Evolutionary conservation across 192 early-diverging fungal genomes (phyloP).

Genomic region (Linnemannia zychae): DNA sequence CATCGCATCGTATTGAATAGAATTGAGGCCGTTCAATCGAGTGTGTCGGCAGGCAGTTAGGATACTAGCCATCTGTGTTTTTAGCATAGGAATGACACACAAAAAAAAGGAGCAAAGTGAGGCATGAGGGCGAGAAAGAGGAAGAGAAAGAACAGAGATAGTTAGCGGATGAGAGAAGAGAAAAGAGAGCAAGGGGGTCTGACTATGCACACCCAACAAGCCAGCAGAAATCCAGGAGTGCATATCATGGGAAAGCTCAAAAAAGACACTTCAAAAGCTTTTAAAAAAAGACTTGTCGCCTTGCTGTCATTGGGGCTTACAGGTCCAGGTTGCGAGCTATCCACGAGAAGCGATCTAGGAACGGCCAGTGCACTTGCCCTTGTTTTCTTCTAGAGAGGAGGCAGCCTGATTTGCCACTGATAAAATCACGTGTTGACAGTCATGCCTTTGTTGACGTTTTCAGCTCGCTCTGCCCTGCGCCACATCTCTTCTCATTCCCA

Average conservation of each 20-base stretch:
- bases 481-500: conserved; percentile 8
- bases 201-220: background rate
- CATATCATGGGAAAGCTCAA: background rate
- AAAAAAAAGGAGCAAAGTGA: background rate
- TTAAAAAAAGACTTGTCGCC: background rate
- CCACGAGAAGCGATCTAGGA: no score
- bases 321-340: no score
- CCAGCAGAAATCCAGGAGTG: background rate
- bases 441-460: background rate
- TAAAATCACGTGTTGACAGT: background rate
- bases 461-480: background rate
- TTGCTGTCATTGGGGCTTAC: background rate
- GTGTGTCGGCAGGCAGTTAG: background rate
- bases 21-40: background rate
- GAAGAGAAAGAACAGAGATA: background rate
- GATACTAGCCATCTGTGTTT: background rate
- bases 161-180: background rate
- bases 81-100: background rate
- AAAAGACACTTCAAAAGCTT: background rate
- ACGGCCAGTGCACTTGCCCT: no score
- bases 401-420: conserved; percentile 10
- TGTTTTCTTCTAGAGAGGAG: no score
- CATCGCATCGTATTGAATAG: background rate
- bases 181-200: background rate
- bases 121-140: background rate